phyloP scores from a whole-genome alignment of 2,329 filamentous ascomycete species.

The Helotiales sp. region DNA sequence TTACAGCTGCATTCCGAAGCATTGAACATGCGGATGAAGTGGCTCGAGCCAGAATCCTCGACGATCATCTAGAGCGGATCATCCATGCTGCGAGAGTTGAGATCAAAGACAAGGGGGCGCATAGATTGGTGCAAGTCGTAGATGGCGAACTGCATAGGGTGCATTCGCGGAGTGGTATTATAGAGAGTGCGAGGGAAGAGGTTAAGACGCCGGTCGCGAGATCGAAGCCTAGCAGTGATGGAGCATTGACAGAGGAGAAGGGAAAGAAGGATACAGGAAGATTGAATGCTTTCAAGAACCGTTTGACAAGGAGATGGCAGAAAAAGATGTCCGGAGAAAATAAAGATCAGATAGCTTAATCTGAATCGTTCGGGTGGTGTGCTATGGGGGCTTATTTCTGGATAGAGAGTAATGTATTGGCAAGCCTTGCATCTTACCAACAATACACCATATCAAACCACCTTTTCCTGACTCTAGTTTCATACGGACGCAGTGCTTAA shows the following conservation, averaged over 20 bases:
- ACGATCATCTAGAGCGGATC: constrained; percentile 11
- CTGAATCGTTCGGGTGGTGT: too few relatives aligned
- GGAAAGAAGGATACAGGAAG: not conserved
- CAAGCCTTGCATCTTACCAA: too few relatives aligned
- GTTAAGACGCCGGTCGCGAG: not conserved
- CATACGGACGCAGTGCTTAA: too few relatives aligned
- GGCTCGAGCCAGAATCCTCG: not conserved
- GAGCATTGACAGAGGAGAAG: not conserved
- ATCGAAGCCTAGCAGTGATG: not conserved
- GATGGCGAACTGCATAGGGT: not conserved
- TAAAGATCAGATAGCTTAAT: not conserved
- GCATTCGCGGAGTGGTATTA: not conserved
- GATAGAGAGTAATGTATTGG: too few relatives aligned
- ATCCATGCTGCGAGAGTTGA: not conserved
- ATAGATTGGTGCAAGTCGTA: not conserved
- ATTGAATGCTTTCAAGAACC: not conserved
- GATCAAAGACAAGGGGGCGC: not conserved
- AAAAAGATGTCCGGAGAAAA: not conserved
- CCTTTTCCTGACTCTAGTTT: too few relatives aligned
- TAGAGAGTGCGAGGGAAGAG: not conserved
- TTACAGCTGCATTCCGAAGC: not conserved
- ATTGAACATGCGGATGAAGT: not conserved
- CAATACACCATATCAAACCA: too few relatives aligned
- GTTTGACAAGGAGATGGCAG: not conserved
- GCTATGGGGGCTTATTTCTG: too few relatives aligned